Evolutionary conservation across 345 rosid species (phyloP).

Genomic region (Rhodomyrtus tomentosa): DNA sequence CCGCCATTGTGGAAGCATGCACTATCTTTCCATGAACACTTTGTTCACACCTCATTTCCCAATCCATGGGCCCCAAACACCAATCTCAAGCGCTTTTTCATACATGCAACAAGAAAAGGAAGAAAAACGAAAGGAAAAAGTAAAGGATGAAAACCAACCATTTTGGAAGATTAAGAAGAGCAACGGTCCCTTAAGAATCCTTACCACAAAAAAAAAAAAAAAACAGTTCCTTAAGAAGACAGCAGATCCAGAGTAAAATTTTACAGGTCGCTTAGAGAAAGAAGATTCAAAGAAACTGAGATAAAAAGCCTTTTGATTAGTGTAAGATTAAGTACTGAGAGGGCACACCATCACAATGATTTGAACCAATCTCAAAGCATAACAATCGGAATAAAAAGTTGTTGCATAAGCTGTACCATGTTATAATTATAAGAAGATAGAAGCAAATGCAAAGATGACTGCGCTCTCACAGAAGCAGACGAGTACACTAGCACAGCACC

Average conservation of each 20-base stretch:
- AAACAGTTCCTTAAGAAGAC: neutral
- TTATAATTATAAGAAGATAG: neutral
- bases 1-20: neutral
- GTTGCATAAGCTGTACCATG: neutral
- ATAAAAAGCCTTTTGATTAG: neutral
- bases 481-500: neutral
- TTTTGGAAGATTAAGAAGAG: neutral
- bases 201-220: no score
- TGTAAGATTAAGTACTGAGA: neutral
- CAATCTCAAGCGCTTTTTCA: neutral
- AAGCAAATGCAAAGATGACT: neutral
- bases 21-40: neutral
- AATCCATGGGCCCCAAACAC: neutral
- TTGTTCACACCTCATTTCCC: neutral
- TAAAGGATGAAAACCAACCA: neutral
- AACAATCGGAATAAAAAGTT: neutral
- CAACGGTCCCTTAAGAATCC: neutral
- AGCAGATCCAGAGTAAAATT: neutral
- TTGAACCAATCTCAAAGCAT: neutral
- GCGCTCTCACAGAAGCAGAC: neutral
- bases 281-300: neutral
- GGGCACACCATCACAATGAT: neutral
- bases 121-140: neutral
- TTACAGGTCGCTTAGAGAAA: neutral
- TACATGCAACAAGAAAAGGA: neutral